phyloP scores from a whole-genome alignment of 768 basidiomycete genomes.

The Suillus cothurnatus region DNA sequence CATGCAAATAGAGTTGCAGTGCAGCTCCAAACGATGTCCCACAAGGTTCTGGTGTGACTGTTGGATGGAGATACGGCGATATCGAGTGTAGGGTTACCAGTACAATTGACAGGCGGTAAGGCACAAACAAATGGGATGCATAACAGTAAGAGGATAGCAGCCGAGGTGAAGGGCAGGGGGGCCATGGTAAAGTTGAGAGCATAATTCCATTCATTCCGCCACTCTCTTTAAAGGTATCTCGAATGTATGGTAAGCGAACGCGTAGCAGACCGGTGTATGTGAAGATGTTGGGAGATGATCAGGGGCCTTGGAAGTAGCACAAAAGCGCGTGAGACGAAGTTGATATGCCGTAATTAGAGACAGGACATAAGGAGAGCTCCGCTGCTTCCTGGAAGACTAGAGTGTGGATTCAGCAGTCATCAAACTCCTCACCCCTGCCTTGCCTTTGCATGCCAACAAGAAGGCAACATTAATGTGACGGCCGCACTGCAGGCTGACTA shows the following conservation, averaged over 20 bases:
- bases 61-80: not conserved
- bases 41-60: not conserved
- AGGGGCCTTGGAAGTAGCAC: not conserved
- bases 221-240: not conserved
- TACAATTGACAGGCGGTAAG: not conserved
- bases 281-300: not conserved
- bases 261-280: not conserved
- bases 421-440: not conserved
- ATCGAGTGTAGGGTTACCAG: not conserved
- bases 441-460: not conserved
- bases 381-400: not conserved
- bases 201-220: not conserved
- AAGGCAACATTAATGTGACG: not conserved
- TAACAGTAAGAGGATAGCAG: not conserved
- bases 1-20: not conserved
- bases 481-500: too few relatives aligned
- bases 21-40: not conserved
- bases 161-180: not conserved
- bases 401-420: not conserved
- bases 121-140: not conserved
- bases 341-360: not conserved
- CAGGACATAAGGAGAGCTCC: not conserved
- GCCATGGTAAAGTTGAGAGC: not conserved
- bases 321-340: conserved; percentile 6
- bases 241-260: too few relatives aligned